phyloP scores from a whole-genome alignment of 306 rosid species.

The Phaseolus lunatus region DNA sequence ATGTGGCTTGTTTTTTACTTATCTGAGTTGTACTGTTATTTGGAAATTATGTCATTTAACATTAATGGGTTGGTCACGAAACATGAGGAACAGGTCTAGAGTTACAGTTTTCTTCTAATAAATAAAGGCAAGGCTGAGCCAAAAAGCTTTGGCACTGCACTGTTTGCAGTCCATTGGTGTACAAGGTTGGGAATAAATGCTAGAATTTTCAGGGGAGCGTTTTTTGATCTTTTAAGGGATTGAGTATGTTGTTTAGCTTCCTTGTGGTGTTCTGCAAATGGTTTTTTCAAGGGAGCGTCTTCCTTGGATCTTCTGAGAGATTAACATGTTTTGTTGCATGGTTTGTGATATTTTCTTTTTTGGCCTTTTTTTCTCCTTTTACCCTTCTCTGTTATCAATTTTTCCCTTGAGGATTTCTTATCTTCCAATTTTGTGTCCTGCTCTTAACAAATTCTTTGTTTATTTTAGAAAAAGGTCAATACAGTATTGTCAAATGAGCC shows the following conservation, averaged over 20 bases:
- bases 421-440: not conserved
- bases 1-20: too few species aligned
- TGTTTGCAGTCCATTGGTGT: not conserved
- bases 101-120: not conserved
- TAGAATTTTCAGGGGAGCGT: not conserved
- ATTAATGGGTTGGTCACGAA: constrained; percentile 5
- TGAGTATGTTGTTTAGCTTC: not conserved
- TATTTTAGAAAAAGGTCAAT: not conserved
- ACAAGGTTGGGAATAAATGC: not conserved
- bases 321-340: not conserved
- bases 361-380: not conserved
- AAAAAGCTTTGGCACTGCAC: not conserved
- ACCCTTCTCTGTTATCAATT: not conserved
- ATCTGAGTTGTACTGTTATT: too few species aligned
- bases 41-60: too few species aligned
- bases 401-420: not conserved
- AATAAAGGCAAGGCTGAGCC: not conserved
- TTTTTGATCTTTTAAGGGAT: not conserved
- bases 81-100: constrained; percentile 20
- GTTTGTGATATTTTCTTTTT: not conserved
- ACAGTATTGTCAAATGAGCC: not conserved
- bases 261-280: not conserved
- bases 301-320: not conserved
- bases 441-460: not conserved
- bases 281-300: not conserved